A percentile compares a stretch with the other conserved stretches of the same genome.
Conservation (phyloP, 768 basidiomycete species). For the Lactarius indigo region DNA sequence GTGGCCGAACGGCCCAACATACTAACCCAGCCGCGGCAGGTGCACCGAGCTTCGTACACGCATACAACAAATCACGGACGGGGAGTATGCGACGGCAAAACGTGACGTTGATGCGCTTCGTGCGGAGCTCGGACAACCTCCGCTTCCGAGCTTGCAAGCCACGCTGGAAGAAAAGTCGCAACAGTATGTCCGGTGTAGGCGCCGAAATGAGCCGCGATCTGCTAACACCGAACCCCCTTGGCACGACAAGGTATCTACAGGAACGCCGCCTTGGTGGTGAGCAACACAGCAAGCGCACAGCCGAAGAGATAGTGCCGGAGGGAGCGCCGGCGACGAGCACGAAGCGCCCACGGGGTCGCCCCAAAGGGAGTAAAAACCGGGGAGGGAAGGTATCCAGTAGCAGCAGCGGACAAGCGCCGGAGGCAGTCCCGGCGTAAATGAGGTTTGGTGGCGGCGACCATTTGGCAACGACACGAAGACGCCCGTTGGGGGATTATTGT, state of each 20-base stretch:
- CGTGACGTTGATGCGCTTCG: constrained; percentile 73
- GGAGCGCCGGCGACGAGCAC: constrained; percentile 26
- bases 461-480: background rate
- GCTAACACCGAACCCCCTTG: constrained; percentile 4
- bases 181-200: constrained; percentile 39
- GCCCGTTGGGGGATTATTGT: background rate
- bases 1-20: background rate
- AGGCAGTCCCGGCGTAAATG: constrained; percentile 1
- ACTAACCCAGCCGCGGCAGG: constrained; percentile 36
- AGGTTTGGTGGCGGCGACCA: background rate
- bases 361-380: constrained; percentile 37
- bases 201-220: background rate
- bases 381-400: constrained; percentile 15
- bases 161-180: constrained; percentile 68
- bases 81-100: constrained; percentile 73
- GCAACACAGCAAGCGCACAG: constrained; percentile 27
- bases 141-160: constrained; percentile 66
- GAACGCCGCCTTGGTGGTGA: constrained; percentile 33
- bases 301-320: constrained; percentile 26
- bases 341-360: constrained; percentile 37
- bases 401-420: constrained; percentile 14
- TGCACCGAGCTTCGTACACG: constrained; percentile 63
- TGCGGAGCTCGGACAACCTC: constrained; percentile 69
- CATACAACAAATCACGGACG: constrained; percentile 65
- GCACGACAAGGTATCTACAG: constrained; percentile 31